Evolutionary conservation across 352 stramenopile genomes (phyloP), one percentile per base, ranked within the genome.

Genomic region (Pythium sukuiense): DNA sequence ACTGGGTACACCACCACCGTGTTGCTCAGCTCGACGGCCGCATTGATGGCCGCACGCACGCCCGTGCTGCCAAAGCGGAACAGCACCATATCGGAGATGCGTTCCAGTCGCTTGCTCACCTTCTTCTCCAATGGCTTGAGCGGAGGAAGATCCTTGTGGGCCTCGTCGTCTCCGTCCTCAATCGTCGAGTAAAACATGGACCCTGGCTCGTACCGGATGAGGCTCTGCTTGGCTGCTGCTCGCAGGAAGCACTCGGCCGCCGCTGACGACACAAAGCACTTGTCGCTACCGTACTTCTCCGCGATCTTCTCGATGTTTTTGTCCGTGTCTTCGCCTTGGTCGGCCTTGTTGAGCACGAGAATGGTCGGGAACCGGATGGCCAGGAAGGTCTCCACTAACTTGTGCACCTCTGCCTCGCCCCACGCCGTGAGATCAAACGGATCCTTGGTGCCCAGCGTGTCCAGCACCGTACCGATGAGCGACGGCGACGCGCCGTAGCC

Each of bases 21-120:
- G 69, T 95, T 83, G 30, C 79, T 89, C 4, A 94, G 67, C 57
- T 92, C 83, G 35, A 97, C 89, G 4, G 88, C 89, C 3, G 86
- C 83, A 55, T 96, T 92, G 65, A 97, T 93, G n/a, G 88, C 88
- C 12, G 79, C 81, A 43, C 85, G 87, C 54, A 97, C 89, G 27
- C 88, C 89, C 8, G 89, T 87, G 59, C 85, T 93, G 27, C 87
- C 86, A 60, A 91, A 95, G n/a, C 89, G 85, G 63, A 96, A 97
- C 20, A 97, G 72, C 59, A 97, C 89, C 86, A 97, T 95, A 63
- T 97, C 89, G 0, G 85, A 92, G 60, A 96, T 94, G 58, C 88
- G 85, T 52, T 95, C 87, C 13, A 97, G 71, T 8, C 89, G 85
- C 67, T 85, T 90, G 39, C 69, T 53, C 45, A 96, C 89, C 60